These are phyloP conservation scores for Picochlorum costavermella DNA, from an alignment of 139 green algal species.

Conservation along the genomic window DNA sequence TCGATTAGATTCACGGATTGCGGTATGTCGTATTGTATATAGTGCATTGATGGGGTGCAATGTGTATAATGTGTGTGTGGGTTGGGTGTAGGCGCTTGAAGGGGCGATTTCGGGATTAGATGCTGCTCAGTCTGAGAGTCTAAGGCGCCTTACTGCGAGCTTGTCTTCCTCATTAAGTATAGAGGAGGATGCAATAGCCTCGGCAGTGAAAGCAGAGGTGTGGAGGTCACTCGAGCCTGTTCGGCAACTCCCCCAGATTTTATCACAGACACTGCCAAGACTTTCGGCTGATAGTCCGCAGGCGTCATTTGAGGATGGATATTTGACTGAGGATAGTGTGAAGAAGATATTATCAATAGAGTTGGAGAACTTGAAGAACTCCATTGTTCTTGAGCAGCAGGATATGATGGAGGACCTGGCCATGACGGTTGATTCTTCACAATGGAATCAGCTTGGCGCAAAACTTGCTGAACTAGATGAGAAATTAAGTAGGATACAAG, in stretches of 20 bases:
- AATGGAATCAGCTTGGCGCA: constrained; percentile 26
- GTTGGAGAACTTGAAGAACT: too few relatives aligned
- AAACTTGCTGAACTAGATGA: constrained; percentile 15
- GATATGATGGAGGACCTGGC: too few relatives aligned
- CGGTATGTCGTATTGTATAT: not conserved
- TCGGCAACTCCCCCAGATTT: constrained; percentile 19
- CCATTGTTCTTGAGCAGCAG: too few relatives aligned
- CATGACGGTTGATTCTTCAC: too few relatives aligned
- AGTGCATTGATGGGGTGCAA: not conserved
- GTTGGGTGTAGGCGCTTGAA: constrained; percentile 17
- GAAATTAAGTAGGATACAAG: too few relatives aligned
- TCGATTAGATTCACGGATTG: constrained; percentile 19
- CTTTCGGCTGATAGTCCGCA: constrained; percentile 16
- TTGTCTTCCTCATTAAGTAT: constrained; percentile 17
- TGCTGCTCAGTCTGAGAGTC: constrained; percentile 8
- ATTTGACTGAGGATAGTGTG: too few relatives aligned
- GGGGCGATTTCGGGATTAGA: constrained; percentile 21
- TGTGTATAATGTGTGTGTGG: not conserved
- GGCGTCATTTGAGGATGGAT: not conserved
- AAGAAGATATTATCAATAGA: too few relatives aligned
- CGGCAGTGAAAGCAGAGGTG: constrained; percentile 15
- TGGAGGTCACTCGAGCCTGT: constrained; percentile 21
- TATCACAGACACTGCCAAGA: constrained; percentile 12
- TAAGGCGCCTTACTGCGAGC: constrained; percentile 3
- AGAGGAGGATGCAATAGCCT: constrained; percentile 11